Evolutionary conservation across 805 yeast species (phyloP), one percentile per base, ranked within the genome.

Genomic region (Nakazawaea wickerhamii): DNA sequence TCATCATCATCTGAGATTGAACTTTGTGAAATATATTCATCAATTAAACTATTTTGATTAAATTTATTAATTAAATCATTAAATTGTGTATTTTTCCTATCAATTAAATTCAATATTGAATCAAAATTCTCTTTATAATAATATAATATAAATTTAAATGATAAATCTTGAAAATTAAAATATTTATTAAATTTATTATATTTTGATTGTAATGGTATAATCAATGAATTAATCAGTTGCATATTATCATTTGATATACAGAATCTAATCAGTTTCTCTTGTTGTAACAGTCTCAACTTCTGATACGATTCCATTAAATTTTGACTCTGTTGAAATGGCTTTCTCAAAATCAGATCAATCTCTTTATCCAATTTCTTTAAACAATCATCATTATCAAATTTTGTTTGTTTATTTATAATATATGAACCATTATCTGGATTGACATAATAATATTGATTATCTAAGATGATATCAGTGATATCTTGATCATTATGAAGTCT

Each of bases 201-300:
- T 28, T 25, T 22, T 3, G 33, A 36, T n/a, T 30, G 32, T 26
- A 31, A 9, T n/a, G 44, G 44, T 10, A 36, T 36, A 10, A 21
- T n/a, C 5, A 21, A 25, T 7, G 39, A 18, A 19, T 36, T 36
- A 9, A 41, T 30, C 44, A 41, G 44, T n/a, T 27, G 20, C 32
- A 36, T 30, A 10, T 28, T 36, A 13, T 41, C 40, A n/a, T 25
- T 34, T 6, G 44, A 14, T 9, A 41, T 20, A 22, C 32, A 36
- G 19, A 30, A 36, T 30, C 44, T 22, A 8, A 41, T 26, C 44
- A 41, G 38, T 15, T 23, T 22, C 23, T 41, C 44, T 10, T 36
- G 36, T 36, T 41, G 44, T 13, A 41, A 8, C 3, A n/a, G 2
- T 28, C 39, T 34, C 18, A 41, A 13, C 13, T 11, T 13, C 13